Base-by-base conservation (phyloP, 2,329 filamentous ascomycete genomes). In the Bipolaris bicolor region DNA sequence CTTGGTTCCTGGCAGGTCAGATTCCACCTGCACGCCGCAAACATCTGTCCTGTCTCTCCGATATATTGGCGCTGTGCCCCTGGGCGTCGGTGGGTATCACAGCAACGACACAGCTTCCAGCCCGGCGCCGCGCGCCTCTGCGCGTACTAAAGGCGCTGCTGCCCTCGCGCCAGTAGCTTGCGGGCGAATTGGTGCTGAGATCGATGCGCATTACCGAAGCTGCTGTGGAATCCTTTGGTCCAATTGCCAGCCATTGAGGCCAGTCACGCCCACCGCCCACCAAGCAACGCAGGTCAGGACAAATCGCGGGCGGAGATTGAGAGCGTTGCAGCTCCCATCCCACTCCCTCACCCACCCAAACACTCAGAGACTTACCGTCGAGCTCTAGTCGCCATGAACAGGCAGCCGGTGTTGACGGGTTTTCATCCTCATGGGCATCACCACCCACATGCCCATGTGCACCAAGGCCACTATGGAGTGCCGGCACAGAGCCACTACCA, bases 1-100 rank as follows among this genome's bases (percentile, higher is more conserved):
- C 69, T 72, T 74, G 60, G 76, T 78, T 64, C 74, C 76, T 77
- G 74, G 74, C 70, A 71, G 67, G 68, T 61, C 65, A 65, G 72
- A 63, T 60, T 64, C 58, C 55, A 63, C 65, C 66, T 61, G 63
- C 68, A 72, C 69, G 69, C 72, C 64, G 68, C 69, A 62, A 72
- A 63, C 61, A 71, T 66, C 63, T 59, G 49, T 65, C 65, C 64
- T 71, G 66, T 75, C 64, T 70, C 69, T 71, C 63, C 64, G 67
- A 75, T 76, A 77, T 77, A 77, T 74, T 75, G 72, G 67, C 70
- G 62, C 39, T 52, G 51, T 69, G 68, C 71, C 73, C 73, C 74
- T 74, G 70, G 71, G 65, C 58, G 56, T 57, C 52, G 52, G 66
- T 67, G 61, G 67, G 72, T 75, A 70, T 71, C 68, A 76, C 74